Base-by-base conservation (phyloP, 2,329 filamentous ascomycete species). In the Fusarium brevicatenulatum region DNA sequence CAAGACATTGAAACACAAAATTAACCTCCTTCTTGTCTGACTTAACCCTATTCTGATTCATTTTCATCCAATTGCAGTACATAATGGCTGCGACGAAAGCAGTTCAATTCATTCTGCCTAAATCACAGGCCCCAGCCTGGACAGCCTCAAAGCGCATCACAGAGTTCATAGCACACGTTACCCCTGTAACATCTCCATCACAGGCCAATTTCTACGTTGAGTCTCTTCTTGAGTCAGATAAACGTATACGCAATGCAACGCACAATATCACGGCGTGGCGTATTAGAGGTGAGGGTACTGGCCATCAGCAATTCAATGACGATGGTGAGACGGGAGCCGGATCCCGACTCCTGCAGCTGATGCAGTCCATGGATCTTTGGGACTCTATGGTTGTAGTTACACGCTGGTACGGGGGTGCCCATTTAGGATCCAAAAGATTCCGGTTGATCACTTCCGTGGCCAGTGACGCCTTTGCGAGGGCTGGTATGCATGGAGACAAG, bases 291-390 rank as follows among this genome's bases (percentile, higher is more conserved):
- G 95, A 84, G 85, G 63, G 83, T 83, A 66, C 86, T 57, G 84
- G 84, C 28, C 94, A 91, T 76, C 95, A 98, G 81, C 96, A 99
- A 82, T 98, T 92, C 80, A 93, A 99, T 78, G 96, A 99, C 78
- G 96, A 98, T 81, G 96, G 96, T 16, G 96, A 99, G 86, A 93
- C 93, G 40, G 96, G 95, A 10, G 96, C 96, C 1, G 96, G 96
- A 1, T 91, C 92, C 0, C 88, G 96, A 49, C 82, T 98, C 78
- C 83, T 98, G 66, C 94, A 97, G 83, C 85, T 99, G 40, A 92
- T 99, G 91, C 95, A 98, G 84, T 84, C 97, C 68, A 98, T 98
- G 93, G 93, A 95, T 78, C 87, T 97, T 9, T 98, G 95, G 95
- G 90, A 97, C 81, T 92, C 92, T 15, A 91, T 98, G 85, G 94